Evolutionary conservation across 2,329 filamentous ascomycete genomes (phyloP).

Genomic region (Fusarium newnesense): DNA sequence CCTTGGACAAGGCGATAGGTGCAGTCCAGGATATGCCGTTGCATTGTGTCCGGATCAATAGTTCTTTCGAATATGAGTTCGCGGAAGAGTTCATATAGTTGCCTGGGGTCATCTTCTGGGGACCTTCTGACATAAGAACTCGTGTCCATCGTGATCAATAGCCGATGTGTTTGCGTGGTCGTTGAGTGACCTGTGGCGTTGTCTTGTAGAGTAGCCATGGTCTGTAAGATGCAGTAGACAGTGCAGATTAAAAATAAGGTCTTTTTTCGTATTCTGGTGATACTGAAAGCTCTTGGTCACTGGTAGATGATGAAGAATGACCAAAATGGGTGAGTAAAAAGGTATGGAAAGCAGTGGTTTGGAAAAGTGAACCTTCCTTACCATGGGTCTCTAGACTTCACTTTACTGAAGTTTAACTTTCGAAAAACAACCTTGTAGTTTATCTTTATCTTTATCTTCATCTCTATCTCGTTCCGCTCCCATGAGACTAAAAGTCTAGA

Average conservation of each 20-base stretch:
- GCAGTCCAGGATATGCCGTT: neutral
- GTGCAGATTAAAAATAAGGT: too few relatives aligned
- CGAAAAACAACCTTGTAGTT: neutral
- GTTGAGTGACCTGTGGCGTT: too few relatives aligned
- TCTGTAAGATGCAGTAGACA: neutral
- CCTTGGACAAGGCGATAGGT: conserved; percentile 1
- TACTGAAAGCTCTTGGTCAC: neutral
- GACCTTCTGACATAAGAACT: neutral
- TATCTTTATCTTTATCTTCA: too few relatives aligned
- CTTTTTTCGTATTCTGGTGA: neutral
- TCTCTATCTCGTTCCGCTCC: too few relatives aligned
- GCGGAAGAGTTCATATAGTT: neutral
- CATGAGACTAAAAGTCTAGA: neutral
- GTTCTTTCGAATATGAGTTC: neutral
- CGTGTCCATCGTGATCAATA: neutral
- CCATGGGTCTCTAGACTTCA: too few relatives aligned
- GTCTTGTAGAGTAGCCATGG: neutral
- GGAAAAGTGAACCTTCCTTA: neutral
- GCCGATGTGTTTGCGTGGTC: neutral
- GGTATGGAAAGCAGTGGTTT: neutral
- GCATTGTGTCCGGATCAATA: neutral
- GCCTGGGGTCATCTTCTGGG: neutral
- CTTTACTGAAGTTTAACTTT: neutral
- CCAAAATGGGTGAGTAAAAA: neutral
- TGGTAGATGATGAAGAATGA: too few relatives aligned